A percentile compares a stretch with the other conserved stretches of the same genome.
These are phyloP conservation scores for Juglanconis sp. DNA, from an alignment of 2,329 filamentous ascomycete species.

Conservation along the genomic window DNA sequence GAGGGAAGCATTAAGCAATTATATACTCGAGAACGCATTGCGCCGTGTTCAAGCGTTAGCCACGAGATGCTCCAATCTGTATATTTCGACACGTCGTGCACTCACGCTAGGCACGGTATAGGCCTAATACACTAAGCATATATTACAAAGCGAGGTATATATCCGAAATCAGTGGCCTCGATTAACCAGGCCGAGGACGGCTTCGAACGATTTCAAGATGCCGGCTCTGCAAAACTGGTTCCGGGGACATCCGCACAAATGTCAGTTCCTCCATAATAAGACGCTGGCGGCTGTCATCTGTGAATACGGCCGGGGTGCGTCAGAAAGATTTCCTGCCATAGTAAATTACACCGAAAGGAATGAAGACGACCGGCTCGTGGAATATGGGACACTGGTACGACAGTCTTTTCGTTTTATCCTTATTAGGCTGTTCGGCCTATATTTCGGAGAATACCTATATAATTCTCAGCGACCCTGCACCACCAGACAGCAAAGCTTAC, in stretches of 20 bases:
- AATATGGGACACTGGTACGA: not conserved
- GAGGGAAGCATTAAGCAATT: not conserved
- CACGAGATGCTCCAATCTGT: not conserved
- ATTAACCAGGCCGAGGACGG: not conserved
- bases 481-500: not conserved
- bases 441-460: slow-evolving; percentile 2
- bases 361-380: not conserved
- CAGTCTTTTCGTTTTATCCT: not conserved
- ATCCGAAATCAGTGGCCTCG: not conserved
- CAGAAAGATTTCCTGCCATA: not conserved
- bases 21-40: not conserved
- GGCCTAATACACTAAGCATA: not conserved
- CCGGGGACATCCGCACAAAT: not conserved
- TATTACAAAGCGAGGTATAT: not conserved
- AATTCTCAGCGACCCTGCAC: not conserved
- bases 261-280: not conserved
- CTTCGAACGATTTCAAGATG: not conserved
- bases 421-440: not conserved
- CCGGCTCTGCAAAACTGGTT: not conserved
- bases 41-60: not conserved
- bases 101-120: not conserved
- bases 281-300: not conserved
- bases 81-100: not conserved
- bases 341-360: not conserved
- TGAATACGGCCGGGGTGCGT: not conserved